Percentiles rank a stretch among this genome's conserved stretches.
Conservation (phyloP, 345 rosid species). For the Citrus hindsii region DNA sequence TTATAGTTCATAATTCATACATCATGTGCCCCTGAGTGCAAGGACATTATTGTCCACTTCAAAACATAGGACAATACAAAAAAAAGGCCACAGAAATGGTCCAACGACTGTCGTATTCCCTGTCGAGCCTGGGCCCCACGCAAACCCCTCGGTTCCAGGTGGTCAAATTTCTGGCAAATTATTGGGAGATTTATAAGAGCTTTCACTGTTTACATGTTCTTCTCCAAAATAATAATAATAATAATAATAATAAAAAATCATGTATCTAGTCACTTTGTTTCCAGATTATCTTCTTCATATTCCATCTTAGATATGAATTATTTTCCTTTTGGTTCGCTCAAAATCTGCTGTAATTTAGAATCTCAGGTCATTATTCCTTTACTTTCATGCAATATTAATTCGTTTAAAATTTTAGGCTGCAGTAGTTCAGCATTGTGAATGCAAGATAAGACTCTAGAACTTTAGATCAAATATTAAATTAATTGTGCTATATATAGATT, state of each 20-base stretch:
- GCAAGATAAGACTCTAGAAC: no score
- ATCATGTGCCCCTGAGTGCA: slow-evolving; percentile 2
- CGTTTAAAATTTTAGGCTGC: no score
- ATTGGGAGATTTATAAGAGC: background rate
- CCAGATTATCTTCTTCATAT: no score
- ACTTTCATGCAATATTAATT: no score
- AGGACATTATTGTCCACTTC: slow-evolving; percentile 2
- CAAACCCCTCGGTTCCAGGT: background rate
- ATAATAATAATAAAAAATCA: background rate
- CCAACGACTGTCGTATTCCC: background rate
- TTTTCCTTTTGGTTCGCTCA: no score
- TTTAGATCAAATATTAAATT: no score
- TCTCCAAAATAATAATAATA: no score
- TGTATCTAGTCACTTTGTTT: background rate
- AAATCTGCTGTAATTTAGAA: no score
- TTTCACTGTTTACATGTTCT: background rate
- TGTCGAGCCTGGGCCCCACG: background rate
- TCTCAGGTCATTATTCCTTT: no score
- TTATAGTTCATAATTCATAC: background rate
- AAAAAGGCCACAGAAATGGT: background rate
- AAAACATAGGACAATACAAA: slow-evolving; percentile 4
- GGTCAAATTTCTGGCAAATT: background rate
- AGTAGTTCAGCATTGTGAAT: no score
- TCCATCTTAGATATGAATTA: no score
- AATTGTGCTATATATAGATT: no score